A percentile compares a stretch with the other conserved stretches of the same genome.
Evolutionary conservation across 2,329 filamentous ascomycete genomes (phyloP).

Genomic region (Colletotrichum brevisporum): DNA sequence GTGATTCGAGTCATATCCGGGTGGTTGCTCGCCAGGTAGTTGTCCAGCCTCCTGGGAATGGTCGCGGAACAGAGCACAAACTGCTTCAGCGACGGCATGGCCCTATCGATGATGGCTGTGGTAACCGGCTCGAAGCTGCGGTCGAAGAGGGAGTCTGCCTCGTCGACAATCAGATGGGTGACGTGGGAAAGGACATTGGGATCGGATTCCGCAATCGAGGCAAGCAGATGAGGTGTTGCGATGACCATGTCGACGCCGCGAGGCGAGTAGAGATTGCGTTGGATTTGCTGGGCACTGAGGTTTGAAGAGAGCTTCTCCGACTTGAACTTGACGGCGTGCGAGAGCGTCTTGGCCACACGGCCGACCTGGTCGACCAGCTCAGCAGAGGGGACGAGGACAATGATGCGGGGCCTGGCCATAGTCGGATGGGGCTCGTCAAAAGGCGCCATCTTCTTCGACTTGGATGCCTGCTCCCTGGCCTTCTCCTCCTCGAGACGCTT

Average conservation of each 20-base stretch:
- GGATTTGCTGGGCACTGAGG: constrained; percentile 83
- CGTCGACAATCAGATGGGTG: constrained; percentile 89
- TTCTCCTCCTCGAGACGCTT: constrained; percentile 69
- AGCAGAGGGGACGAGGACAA: constrained; percentile 92
- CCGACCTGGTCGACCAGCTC: constrained; percentile 94
- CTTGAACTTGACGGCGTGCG: constrained; percentile 89
- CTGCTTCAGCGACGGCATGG: constrained; percentile 85
- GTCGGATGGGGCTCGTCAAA: constrained; percentile 80
- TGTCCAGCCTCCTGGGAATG: constrained; percentile 91
- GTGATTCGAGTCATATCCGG: constrained; percentile 88
- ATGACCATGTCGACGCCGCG: constrained; percentile 88
- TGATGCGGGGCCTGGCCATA: constrained; percentile 83
- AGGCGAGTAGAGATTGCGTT: constrained; percentile 85
- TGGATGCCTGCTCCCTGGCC: constrained; percentile 66
- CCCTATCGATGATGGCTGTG: constrained; percentile 84
- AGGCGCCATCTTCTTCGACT: constrained; percentile 69
- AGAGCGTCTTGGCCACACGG: constrained; percentile 82
- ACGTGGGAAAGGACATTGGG: constrained; percentile 95
- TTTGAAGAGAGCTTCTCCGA: constrained; percentile 85
- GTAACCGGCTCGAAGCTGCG: constrained; percentile 91
- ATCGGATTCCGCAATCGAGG: constrained; percentile 89
- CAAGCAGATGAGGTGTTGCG: constrained; percentile 89
- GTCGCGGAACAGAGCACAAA: constrained; percentile 96
- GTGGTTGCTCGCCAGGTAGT: constrained; percentile 84
- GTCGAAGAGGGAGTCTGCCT: constrained; percentile 96